Conservation (phyloP, 2,329 filamentous ascomycete genomes). For the Alternaria hordeiaustralica region DNA sequence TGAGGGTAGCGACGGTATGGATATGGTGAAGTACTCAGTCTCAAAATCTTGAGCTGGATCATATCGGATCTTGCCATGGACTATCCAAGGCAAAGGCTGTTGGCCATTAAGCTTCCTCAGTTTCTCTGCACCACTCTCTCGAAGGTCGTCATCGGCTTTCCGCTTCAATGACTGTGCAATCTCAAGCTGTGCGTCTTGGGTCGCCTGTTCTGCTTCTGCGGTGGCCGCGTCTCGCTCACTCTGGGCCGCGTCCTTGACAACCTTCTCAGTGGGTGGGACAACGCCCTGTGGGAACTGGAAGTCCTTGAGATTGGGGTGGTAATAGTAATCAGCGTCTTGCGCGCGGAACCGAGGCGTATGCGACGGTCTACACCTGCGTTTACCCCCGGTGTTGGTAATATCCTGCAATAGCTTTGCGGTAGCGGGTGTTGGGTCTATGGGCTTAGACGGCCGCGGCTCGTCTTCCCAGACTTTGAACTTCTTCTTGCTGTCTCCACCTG, state of each 20-base stretch:
- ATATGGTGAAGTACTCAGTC: background rate
- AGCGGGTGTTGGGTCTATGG: no score
- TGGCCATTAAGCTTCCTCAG: background rate
- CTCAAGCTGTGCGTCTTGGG: accelerated
- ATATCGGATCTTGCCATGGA: background rate
- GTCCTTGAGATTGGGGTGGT: background rate
- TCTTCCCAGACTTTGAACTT: background rate
- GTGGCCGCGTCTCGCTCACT: background rate
- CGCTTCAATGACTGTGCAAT: background rate
- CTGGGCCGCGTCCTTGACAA: background rate
- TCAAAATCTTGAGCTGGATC: background rate
- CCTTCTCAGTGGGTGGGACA: background rate
- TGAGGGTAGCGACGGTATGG: background rate
- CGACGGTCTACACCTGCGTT: background rate
- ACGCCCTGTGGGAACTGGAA: background rate
- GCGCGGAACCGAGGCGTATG: background rate
- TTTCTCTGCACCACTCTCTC: background rate
- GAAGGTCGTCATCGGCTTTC: background rate
- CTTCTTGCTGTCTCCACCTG: background rate
- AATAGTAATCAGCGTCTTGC: background rate
- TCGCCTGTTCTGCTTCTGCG: accelerated
- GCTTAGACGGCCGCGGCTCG: background rate
- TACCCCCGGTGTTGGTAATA: background rate
- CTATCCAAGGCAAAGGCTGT: background rate
- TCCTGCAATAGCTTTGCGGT: background rate